Evolutionary conservation across 352 stramenopile species (phyloP), one percentile per base, ranked within the genome.

Genomic region (Pythium apleroticum): DNA sequence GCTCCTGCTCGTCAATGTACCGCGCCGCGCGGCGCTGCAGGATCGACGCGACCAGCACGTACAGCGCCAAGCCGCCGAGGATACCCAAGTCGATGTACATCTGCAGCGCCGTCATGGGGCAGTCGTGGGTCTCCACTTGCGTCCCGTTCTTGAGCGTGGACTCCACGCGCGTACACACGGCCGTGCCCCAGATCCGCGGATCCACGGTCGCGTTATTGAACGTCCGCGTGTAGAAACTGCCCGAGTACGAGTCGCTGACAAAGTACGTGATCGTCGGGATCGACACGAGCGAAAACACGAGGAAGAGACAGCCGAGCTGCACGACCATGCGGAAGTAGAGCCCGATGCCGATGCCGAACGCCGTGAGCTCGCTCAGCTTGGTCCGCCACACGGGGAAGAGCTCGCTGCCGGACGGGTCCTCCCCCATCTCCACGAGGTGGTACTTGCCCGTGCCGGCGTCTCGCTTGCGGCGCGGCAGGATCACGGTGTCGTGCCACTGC

Each of bases 291-390:
- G 80, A 82, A 60, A 91, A 79, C 33, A 84, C 63, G 35, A 89
- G 72, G 59, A 88, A 73, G 30, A 89, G 66, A 27, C 69, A 28
- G 17, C 72, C 72, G 27, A 91, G 68, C 56, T 88, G 72, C 65
- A 89, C 45, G 54, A 91, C 60, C 73, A 86, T 89, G 69, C 76
- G 80, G 58, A 93, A 93, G 71, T 91, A 93, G 52, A 93, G 74
- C 20, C 82, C 78, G 46, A 93, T 73, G 60, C 84, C 84, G 35
- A 93, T 86, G 65, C 84, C 84, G 57, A 93, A 93, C 22, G 76
- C 74, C 41, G 76, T 80, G 28, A 93, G 73, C 43, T 90, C 79
- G 30, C 50, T 43, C n/a, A 90, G 70, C 25, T 66, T 77, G 20
- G 85, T 93, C 43, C 60, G 65, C 66, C 73, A 90, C 41, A 93